Evolutionary conservation across 2,329 filamentous ascomycete species (phyloP), one percentile per base, ranked within the genome.

Genomic region (Bipolaris bicolor): DNA sequence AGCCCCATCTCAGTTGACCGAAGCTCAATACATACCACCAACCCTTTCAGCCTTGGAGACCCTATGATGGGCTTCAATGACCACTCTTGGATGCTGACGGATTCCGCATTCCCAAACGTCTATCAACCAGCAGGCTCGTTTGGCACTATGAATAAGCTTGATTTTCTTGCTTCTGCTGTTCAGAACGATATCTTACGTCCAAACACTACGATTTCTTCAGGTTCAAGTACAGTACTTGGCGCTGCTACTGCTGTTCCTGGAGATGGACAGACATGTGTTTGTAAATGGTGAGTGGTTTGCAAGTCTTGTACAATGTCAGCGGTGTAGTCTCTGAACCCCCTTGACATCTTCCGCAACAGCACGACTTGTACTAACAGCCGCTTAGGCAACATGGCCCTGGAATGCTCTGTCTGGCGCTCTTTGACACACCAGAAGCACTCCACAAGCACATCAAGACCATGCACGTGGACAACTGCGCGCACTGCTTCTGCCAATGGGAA

Each of bases 401-500:
- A 11, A 31, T 69, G 1, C 58, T 69, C 43, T 76, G 74, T 36
- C 65, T 70, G 11, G 68, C 71, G 16, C 31, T 55, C 47, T 76
- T 76, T 49, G 59, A 67, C 29, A 61, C 57, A 26, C 58, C 73
- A 9, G 66, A 70, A 49, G 62, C 63, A 7, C 69, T 77, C 1
- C 74, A 77, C 55, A 68, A 71, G 33, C 74, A 77, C 60, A 70
- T 76, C 54, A 76, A 76, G 48, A 64, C 65, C 9, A 58, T 64
- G 0, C 74, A 77, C 47, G 72, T 76, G 16, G 71, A 75, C 60
- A 72, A 69, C 51, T 76, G 71, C 55, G 64, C 66, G 1, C 63
- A 64, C 31, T 76, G 71, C 57, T 64, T 71, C 61, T 77, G 74
- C 47, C 73, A 72, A 50, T 77, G 75, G 75, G 67, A 72, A 51